Evolutionary conservation across 805 yeast genomes (phyloP), one percentile per base, ranked within the genome.

Genomic region (Kregervanrija delftensis): DNA sequence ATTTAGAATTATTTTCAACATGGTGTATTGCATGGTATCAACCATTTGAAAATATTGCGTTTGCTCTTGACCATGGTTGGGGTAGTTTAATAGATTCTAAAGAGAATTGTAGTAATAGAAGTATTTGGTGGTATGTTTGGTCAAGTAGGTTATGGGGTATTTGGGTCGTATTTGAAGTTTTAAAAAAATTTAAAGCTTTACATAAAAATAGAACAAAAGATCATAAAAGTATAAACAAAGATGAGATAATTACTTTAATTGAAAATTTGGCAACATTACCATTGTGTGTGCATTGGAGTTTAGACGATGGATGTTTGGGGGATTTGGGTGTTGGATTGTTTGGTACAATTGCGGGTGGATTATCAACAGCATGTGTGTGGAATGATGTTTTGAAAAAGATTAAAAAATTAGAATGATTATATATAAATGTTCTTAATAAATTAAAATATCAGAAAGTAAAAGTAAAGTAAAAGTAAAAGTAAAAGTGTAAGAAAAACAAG

Each of bases 281-380:
- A 11, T 54, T 66, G 37, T 64, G 68, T 38, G 59, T 60, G 5
- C 70, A 66, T 49, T 66, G 70, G 70, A 63, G 69, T 33, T 43
- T 59, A 33, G 50, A 47, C 11, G 61, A 59, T 30, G 70, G 70
- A 2, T 63, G 67, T 36, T 46, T 66, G 28, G 47, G 54, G 39
- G 59, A 58, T 22, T 43, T 64, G 14, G 40, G 48, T 12, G 70
- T 65, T 36, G 70, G 69, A 1, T 52, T 65, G 14, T 56, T 62
- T 44, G 69, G 68, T n/a, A 57, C 65, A 5, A 32, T 47, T n/a
- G 56, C 56, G 3, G 45, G 45, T 49, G 40, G 59, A 43, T 41
- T 57, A 17, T 42, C 44, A 14, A 45, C 67, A 3, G 8, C 49
- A 8, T 39, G 56, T 15, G 41, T 41, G n/a, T 61, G 59, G 59